These are phyloP conservation scores for Kuraishia piskuri DNA, from an alignment of 805 yeast genomes.

Conservation along the genomic window DNA sequence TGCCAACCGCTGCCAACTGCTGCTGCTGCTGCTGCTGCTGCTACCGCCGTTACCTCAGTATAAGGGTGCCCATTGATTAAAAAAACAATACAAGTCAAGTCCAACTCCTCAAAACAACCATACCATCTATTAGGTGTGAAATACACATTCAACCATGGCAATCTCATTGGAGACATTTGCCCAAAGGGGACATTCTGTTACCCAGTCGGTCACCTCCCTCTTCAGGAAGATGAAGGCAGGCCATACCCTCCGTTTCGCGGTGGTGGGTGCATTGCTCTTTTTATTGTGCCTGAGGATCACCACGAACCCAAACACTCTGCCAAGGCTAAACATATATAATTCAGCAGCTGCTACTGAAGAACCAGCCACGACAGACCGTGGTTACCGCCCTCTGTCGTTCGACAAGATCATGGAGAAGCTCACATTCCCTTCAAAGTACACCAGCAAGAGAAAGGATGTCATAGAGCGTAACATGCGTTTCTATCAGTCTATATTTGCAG, in stretches of 20 bases:
- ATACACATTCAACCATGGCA: background rate
- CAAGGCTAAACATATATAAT: background rate
- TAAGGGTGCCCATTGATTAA: too few relatives aligned
- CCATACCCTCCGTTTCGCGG: background rate
- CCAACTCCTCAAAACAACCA: too few relatives aligned
- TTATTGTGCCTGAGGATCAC: background rate
- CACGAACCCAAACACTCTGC: background rate
- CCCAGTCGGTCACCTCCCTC: background rate
- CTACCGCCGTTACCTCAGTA: too few relatives aligned
- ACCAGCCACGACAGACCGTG: background rate
- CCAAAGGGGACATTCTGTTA: background rate
- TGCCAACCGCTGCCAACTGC: too few relatives aligned
- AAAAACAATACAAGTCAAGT: too few relatives aligned
- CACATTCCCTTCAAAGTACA: background rate
- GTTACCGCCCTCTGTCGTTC: background rate
- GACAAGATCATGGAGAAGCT: background rate
- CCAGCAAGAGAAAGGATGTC: conserved; percentile 14
- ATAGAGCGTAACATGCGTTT: conserved; percentile 25
- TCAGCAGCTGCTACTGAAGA: background rate
- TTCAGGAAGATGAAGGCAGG: background rate
- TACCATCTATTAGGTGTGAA: background rate
- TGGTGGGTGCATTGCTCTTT: background rate
- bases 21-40: too few relatives aligned
- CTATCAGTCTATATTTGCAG: conserved; percentile 26
- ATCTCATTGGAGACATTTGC: background rate